These are phyloP conservation scores for Sutorius australiensis DNA, from an alignment of 768 basidiomycete species.

Conservation along the genomic window DNA sequence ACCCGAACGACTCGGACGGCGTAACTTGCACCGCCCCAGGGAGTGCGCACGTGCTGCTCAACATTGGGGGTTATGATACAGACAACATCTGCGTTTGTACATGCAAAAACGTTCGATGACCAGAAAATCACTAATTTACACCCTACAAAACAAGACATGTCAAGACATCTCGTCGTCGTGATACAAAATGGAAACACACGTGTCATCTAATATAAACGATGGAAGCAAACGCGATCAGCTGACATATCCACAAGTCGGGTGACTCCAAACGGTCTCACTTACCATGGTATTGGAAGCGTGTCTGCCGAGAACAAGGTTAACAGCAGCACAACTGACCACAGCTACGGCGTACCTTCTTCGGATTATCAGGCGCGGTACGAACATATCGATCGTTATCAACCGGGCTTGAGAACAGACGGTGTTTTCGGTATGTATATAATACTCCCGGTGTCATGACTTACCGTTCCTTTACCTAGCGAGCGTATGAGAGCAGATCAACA, in stretches of 20 bases:
- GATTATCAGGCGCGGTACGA: slow-evolving; percentile 71
- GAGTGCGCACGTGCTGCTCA: not conserved
- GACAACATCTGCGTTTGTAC: slow-evolving; percentile 17
- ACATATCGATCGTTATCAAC: slow-evolving; percentile 84
- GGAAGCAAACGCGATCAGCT: slow-evolving; percentile 16
- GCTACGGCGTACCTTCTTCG: slow-evolving; percentile 65
- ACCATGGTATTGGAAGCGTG: slow-evolving; percentile 82
- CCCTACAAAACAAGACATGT: slow-evolving; percentile 26
- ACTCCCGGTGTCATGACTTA: slow-evolving; percentile 30
- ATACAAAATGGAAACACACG: slow-evolving; percentile 40
- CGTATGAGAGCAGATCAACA: not conserved
- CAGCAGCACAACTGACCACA: not conserved
- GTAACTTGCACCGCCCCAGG: not conserved
- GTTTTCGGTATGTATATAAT: slow-evolving; percentile 5
- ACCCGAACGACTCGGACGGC: not conserved
- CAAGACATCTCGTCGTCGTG: not conserved
- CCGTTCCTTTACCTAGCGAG: slow-evolving; percentile 58
- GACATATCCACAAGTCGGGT: not conserved
- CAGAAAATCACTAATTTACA: slow-evolving; percentile 27
- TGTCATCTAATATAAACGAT: slow-evolving; percentile 44
- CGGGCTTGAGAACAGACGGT: slow-evolving; percentile 46
- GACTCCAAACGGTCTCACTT: slow-evolving; percentile 38
- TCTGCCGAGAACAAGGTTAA: slow-evolving; percentile 40
- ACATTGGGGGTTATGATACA: slow-evolving; percentile 22
- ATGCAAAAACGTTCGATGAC: slow-evolving; percentile 16